phyloP scores from a whole-genome alignment of 768 basidiomycete genomes.

The Tulasnella calospora region DNA sequence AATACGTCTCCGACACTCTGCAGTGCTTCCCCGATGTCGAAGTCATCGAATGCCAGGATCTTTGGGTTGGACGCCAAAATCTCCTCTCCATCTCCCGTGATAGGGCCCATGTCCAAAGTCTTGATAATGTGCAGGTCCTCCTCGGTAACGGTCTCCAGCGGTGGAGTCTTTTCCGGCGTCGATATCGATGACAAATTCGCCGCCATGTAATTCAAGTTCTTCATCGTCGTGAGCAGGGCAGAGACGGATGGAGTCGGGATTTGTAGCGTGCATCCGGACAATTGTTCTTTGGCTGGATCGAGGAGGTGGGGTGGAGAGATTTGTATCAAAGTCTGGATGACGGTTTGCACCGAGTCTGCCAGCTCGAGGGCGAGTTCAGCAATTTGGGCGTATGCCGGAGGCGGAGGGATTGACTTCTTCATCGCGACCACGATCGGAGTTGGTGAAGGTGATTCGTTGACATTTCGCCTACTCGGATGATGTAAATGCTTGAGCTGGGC shows the following conservation, averaged over 20 bases:
- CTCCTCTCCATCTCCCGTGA: constrained; percentile 14
- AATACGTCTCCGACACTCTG: constrained; percentile 86
- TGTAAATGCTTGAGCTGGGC: constrained; percentile 69
- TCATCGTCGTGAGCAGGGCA: constrained; percentile 86
- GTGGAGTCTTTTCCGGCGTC: constrained; percentile 21
- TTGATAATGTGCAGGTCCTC: constrained; percentile 12
- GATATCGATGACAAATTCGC: constrained; percentile 57
- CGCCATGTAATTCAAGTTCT: constrained; percentile 87
- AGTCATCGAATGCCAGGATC: constrained; percentile 50
- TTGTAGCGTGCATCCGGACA: constrained; percentile 80
- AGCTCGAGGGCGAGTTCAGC: constrained; percentile 78
- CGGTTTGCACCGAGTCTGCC: constrained; percentile 84
- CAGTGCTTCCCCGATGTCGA: constrained; percentile 86
- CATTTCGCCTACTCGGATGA: constrained; percentile 50
- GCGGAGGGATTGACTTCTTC: constrained; percentile 27
- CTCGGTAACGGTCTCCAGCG: neutral
- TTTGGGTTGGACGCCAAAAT: constrained; percentile 11
- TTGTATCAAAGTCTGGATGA: constrained; percentile 86
- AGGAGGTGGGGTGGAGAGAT: constrained; percentile 84
- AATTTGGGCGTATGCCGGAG: constrained; percentile 43
- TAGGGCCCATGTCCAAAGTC: neutral
- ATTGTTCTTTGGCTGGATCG: constrained; percentile 90
- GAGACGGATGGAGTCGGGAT: constrained; percentile 85
- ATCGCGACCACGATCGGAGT: neutral
- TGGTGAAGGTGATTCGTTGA: neutral